A percentile compares a stretch with the other conserved stretches of the same genome.
These are phyloP conservation scores for Tulasnella sp. DNA, from an alignment of 768 basidiomycete genomes.

Conservation along the genomic window DNA sequence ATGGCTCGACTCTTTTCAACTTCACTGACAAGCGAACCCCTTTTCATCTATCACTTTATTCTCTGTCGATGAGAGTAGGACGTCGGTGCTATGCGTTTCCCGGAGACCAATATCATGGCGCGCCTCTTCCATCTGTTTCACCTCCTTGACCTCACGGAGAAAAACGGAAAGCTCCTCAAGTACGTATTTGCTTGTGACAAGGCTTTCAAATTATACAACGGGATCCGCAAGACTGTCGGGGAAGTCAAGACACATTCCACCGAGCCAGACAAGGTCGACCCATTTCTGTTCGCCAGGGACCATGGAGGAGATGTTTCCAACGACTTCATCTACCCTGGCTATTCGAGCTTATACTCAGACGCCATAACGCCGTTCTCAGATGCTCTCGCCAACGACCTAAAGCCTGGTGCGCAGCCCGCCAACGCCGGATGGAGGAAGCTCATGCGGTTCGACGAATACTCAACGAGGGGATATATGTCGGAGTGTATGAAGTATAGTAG, in stretches of 20 bases:
- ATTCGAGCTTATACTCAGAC: neutral
- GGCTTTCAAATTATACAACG: neutral
- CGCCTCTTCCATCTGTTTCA: slow-evolving; percentile 19
- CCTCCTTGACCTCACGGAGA: neutral
- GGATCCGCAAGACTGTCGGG: neutral
- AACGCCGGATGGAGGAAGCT: neutral
- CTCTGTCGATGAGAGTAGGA: slow-evolving; percentile 16
- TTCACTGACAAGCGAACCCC: neutral
- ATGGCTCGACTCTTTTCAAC: too few species aligned
- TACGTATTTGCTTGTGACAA: neutral
- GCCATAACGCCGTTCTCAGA: neutral
- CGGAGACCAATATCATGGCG: slow-evolving; percentile 10
- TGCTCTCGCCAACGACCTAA: neutral
- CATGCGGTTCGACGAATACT: slow-evolving; percentile 1
- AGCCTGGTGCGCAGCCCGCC: neutral
- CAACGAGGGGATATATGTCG: neutral
- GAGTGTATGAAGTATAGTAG: neutral
- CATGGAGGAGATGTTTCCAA: neutral
- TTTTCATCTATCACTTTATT: neutral
- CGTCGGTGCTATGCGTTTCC: slow-evolving; percentile 22
- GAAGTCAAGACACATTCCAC: neutral
- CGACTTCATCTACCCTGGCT: neutral
- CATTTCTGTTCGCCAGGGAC: neutral
- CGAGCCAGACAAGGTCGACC: neutral
- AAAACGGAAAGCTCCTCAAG: neutral